phyloP scores from a whole-genome alignment of 495 filamentous ascomycete genomes.

The Podospora conica region DNA sequence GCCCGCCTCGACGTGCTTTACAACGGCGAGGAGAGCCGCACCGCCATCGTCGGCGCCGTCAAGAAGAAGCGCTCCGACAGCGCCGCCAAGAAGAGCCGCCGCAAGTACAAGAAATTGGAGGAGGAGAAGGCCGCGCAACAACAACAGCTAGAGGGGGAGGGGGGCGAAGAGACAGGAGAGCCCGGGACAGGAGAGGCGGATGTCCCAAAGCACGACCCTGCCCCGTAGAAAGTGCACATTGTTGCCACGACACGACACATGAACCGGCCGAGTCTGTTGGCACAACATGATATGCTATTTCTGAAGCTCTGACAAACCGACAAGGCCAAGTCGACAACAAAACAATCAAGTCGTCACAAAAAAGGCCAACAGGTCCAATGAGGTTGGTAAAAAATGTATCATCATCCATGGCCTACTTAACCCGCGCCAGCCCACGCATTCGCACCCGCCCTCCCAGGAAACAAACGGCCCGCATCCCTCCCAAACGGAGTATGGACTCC shows the following conservation, averaged over 20 bases:
- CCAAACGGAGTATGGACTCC: slow-evolving; percentile 39
- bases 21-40: slow-evolving; percentile 43
- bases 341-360: slow-evolving; percentile 18
- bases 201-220: not conserved
- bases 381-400: slow-evolving; percentile 35
- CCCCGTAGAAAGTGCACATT: not conserved
- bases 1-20: slow-evolving; percentile 63
- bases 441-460: slow-evolving; percentile 34
- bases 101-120: slow-evolving; percentile 43
- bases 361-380: slow-evolving; percentile 10
- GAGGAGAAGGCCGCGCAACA: slow-evolving; percentile 4
- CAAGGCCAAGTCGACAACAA: slow-evolving; percentile 14
- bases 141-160: not conserved
- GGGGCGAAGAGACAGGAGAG: not conserved
- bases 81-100: slow-evolving; percentile 42
- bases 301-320: not conserved
- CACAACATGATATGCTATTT: not conserved
- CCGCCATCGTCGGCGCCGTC: slow-evolving; percentile 33
- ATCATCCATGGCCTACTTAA: slow-evolving; percentile 45
- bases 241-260: slow-evolving; percentile 11
- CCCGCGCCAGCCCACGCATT: slow-evolving; percentile 35
- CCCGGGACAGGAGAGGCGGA: not conserved
- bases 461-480: slow-evolving; percentile 37
- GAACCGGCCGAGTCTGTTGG: not conserved
- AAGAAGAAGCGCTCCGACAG: slow-evolving; percentile 45